These are phyloP conservation scores for Leccinellum luteum DNA, from an alignment of 768 basidiomycete species.

Conservation along the genomic window DNA sequence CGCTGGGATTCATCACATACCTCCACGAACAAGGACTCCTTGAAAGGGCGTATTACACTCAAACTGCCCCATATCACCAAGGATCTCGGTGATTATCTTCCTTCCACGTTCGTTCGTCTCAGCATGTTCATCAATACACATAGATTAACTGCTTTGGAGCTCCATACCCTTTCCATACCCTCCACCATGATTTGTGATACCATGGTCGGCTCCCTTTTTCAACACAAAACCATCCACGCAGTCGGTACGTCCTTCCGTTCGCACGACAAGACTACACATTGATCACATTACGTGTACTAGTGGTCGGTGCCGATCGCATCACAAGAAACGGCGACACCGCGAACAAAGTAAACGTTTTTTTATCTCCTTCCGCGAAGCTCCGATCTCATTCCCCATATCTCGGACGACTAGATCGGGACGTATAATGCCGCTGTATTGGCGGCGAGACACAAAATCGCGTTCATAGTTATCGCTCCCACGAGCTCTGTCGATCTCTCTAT, in stretches of 20 bases:
- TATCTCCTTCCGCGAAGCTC: background rate
- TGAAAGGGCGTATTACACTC: slow-evolving; percentile 85
- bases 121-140: background rate
- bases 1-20: slow-evolving; percentile 89
- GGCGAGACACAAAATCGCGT: slow-evolving; percentile 81
- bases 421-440: slow-evolving; percentile 96
- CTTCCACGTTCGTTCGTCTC: background rate
- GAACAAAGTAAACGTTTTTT: slow-evolving; percentile 65
- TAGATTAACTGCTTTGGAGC: slow-evolving; percentile 87
- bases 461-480: slow-evolving; percentile 91
- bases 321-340: slow-evolving; percentile 95
- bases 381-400: background rate
- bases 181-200: slow-evolving; percentile 96
- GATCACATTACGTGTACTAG: slow-evolving; percentile 35
- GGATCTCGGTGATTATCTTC: slow-evolving; percentile 60
- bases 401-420: slow-evolving; percentile 65
- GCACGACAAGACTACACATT: background rate
- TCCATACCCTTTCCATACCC: slow-evolving; percentile 79
- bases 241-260: slow-evolving; percentile 47
- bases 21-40: slow-evolving; percentile 78
- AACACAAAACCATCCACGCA: slow-evolving; percentile 79
- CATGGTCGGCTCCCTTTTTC: slow-evolving; percentile 95
- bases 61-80: slow-evolving; percentile 93
- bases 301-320: slow-evolving; percentile 86
- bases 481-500: slow-evolving; percentile 88